phyloP scores from a whole-genome alignment of 345 rosid genomes.

The Passiflora organensis region DNA sequence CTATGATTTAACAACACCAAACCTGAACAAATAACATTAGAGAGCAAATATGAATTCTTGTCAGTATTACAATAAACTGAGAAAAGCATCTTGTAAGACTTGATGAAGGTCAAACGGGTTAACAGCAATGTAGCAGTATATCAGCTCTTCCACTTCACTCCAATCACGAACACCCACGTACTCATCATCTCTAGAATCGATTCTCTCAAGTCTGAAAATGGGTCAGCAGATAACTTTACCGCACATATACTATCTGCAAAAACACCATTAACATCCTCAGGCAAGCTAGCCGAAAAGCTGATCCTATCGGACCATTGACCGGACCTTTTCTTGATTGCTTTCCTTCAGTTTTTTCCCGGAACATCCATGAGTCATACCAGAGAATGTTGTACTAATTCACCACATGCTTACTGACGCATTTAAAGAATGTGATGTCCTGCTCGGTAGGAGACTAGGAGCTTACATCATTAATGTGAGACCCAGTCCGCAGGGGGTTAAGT shows the following conservation, averaged over 20 bases:
- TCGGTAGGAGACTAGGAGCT: no score
- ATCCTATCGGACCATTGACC: neutral
- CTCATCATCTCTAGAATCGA: constrained; percentile 20
- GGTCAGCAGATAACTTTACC: constrained; percentile 17
- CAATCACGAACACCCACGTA: constrained; percentile 12
- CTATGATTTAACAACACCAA: no score
- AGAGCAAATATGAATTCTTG: no score
- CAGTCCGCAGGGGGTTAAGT: no score
- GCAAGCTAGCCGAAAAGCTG: constrained; percentile 12
- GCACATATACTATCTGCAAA: constrained; percentile 8
- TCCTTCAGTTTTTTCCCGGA: no score
- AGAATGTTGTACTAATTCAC: no score
- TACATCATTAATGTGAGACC: no score
- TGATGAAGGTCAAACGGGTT: constrained; percentile 21
- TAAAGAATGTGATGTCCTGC: no score
- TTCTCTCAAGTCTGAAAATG: constrained; percentile 15
- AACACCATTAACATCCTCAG: constrained; percentile 5
- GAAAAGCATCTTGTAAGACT: constrained; percentile 15
- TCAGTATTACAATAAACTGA: no score
- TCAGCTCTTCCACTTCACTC: constrained; percentile 20
- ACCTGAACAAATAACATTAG: no score
- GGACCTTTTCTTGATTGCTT: neutral
- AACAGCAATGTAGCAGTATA: constrained; percentile 20
- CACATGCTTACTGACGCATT: no score
- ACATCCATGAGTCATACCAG: neutral